Base-by-base conservation (phyloP, 1,139 yeast genomes). In the Torulaspora pretoriensis region DNA sequence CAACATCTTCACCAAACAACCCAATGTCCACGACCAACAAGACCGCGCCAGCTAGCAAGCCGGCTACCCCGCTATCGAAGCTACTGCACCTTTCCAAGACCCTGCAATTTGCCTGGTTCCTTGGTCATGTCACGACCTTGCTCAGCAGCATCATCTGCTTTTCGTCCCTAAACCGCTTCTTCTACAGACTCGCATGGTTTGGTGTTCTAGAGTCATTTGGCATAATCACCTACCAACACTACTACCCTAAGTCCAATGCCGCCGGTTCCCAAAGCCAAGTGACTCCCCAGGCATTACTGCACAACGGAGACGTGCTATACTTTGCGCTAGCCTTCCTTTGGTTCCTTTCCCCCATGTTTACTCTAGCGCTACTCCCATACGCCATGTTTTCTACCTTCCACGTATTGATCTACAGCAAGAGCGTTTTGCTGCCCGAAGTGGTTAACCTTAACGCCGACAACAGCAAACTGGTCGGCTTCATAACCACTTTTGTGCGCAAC, bases 131-230 rank as follows among this genome's bases (percentile, higher is more conserved):
- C 4, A 58, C 77, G 37, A 85, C 90, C 2, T 69, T 89, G 24
- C 16, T 76, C 8, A 74, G 80, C 44, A 70, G 80, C 9, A 42
- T 77, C 23, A 65, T 82, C 48, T 85, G 78, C 64, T 55, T 77
- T 14, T 63, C 83, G 42, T 73, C 83, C 22, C 76, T 64, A 49
- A 56, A 71, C 10, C 61, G 68, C n/a, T 49, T 70, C 46, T 74
- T 83, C 72, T 88, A 86, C 68, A 73, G 77, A 45, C 59, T 77
- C 45, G 74, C 86, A 1, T 80, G 80, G 51, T 41, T 81, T 9
- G 85, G 92, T 12, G 81, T 85, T 5, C 63, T 86, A 40, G 77
- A 74, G 54, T 81, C 95, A 30, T 89, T 87, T 65, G 89, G 88
- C 19, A 78, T 90, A 52, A 84, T 88, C 48, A 67, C 85, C 25